Conservation (phyloP, 1,284 basidiomycete species). For the Melampsora abietis-canadensis region DNA sequence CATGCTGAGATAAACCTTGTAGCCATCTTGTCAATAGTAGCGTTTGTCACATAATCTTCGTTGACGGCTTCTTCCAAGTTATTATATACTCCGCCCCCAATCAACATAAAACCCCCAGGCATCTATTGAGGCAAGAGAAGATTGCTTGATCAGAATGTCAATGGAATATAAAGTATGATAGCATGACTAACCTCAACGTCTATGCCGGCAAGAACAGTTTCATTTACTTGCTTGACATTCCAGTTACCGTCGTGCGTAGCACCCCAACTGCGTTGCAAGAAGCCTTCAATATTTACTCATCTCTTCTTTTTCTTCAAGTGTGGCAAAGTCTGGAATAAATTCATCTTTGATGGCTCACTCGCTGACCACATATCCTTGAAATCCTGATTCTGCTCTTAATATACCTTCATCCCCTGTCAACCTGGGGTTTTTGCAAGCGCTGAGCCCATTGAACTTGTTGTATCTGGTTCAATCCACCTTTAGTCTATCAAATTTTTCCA, state of each 20-base stretch:
- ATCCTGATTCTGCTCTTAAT: slow-evolving; percentile 51
- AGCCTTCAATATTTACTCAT: neutral
- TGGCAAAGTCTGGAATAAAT: no score
- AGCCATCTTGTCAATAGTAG: slow-evolving; percentile 15
- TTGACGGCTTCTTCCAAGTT: slow-evolving; percentile 24
- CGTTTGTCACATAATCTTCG: slow-evolving; percentile 4
- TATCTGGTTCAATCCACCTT: slow-evolving; percentile 39
- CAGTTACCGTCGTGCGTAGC: slow-evolving; percentile 16
- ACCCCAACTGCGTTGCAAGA: neutral
- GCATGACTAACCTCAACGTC: slow-evolving; percentile 9
- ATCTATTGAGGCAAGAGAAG: neutral
- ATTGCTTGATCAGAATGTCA: neutral
- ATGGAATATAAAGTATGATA: no score
- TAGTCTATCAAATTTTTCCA: neutral
- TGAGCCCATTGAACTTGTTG: slow-evolving; percentile 49
- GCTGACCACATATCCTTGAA: slow-evolving; percentile 51
- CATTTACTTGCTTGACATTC: slow-evolving; percentile 9
- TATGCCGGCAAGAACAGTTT: slow-evolving; percentile 14
- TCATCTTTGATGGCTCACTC: slow-evolving; percentile 44
- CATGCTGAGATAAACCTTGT: slow-evolving; percentile 18
- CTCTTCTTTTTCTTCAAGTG: neutral
- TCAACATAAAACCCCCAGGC: slow-evolving; percentile 7
- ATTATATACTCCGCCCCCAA: slow-evolving; percentile 27
- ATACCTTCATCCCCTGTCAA: slow-evolving; percentile 48
- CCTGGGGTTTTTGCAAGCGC: slow-evolving; percentile 50